Evolutionary conservation across 306 rosid species (phyloP).

Genomic region (Dryas alaskensis): DNA sequence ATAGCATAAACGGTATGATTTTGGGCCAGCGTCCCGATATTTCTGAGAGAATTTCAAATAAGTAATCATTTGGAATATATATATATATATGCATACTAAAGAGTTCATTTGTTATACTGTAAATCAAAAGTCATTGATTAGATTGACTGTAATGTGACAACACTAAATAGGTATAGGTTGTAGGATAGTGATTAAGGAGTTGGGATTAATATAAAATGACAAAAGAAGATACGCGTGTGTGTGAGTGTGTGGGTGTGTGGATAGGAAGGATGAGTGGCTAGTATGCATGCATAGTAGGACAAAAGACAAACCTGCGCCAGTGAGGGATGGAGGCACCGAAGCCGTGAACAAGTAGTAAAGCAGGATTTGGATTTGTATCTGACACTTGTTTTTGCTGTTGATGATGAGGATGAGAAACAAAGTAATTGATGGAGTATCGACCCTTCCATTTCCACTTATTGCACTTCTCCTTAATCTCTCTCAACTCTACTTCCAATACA

Average conservation of each 20-base stretch:
- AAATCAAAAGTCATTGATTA: no score
- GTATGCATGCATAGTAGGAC: no score
- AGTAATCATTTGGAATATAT: no score
- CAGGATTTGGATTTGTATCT: constrained; percentile 39
- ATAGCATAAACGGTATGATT: constrained; percentile 73
- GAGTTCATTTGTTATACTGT: no score
- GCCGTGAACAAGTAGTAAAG: constrained; percentile 86
- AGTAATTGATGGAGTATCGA: constrained; percentile 60
- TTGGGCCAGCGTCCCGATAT: constrained; percentile 56
- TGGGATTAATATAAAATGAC: no score
- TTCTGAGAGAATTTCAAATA: constrained; percentile 43
- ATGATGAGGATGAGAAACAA: constrained; percentile 39
- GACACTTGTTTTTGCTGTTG: background rate
- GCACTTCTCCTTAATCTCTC: constrained; percentile 50
- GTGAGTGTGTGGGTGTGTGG: no score
- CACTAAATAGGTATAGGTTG: no score
- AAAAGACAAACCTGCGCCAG: constrained; percentile 71
- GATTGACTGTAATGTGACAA: no score
- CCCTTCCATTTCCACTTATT: constrained; percentile 78
- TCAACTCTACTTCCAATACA: constrained; percentile 34
- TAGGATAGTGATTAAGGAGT: no score
- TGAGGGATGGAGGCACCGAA: constrained; percentile 95
- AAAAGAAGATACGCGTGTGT: no score
- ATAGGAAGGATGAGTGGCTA: no score
- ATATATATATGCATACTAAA: no score